Base-by-base conservation (phyloP, 2,329 filamentous ascomycete genomes). In the Incumbomyces lentus region DNA sequence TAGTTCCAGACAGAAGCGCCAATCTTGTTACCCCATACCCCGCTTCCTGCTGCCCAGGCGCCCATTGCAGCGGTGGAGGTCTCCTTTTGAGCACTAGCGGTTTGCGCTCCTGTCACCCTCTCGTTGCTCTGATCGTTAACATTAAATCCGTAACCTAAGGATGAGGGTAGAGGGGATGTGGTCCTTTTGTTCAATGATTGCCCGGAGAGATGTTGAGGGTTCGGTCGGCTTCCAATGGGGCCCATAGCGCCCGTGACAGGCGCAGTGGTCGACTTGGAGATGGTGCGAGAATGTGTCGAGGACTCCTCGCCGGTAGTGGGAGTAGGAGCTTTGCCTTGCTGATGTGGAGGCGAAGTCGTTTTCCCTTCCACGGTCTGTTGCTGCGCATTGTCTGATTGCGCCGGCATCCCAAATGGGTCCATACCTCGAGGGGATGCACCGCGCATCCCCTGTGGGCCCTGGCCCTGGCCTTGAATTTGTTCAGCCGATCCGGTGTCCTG, bases 1-100 rank as follows among this genome's bases (percentile, higher is more conserved):
- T 81, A 95, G 58, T 89, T 89, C 89, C 89, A 96, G 57, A 95
- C 90, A 54, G 87, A 93, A 64, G 93, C 87, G 54, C 88, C 86
- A 51, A 93, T 79, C 42, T 80, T 79, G 54, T 81, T 85, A 49
- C 87, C 85, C 89, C 89, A 95, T 38, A 90, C 86, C 33, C 81
- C 83, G 54, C 81, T 82, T 55, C 84, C 83, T 61, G 80, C 82
- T 46, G 84, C 81, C 89, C 89, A 95, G 50, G 81, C 78, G 14
- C 82, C 73, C 26, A 66, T 63, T 34, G 68, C 65, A 34, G 63
- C 59, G 43, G 67, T 59, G 12, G 68, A 67, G 11, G 75, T 49
- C 33, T 70, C 67, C 53, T 68, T 70, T 31, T 68, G 68, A 30
- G 68, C 64, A 1, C 68, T 58, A 63, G 81, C 84, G 40, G 74